Percentiles rank a stretch among this genome's conserved stretches.
These are phyloP conservation scores for Phaseolus lunatus DNA, from an alignment of 306 rosid species.

Conservation along the genomic window DNA sequence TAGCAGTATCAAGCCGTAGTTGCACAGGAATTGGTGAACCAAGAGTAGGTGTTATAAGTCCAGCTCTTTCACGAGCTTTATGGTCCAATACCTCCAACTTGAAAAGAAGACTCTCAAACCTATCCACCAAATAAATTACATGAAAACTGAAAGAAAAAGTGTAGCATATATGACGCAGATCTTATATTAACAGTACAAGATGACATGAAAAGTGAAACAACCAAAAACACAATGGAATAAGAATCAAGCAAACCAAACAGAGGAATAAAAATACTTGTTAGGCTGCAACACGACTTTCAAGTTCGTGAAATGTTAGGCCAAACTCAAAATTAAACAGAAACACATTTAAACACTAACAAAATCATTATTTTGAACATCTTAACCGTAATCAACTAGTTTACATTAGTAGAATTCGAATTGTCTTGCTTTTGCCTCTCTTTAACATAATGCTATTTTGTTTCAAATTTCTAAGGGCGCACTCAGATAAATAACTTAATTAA, in stretches of 20 bases:
- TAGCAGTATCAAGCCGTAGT: slow-evolving; percentile 79
- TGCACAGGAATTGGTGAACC: slow-evolving; percentile 85
- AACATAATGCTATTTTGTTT: too few species aligned
- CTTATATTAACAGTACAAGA: slow-evolving; percentile 22
- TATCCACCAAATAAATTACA: slow-evolving; percentile 50
- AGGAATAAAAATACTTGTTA: background rate
- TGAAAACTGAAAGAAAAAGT: slow-evolving; percentile 38
- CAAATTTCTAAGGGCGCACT: too few species aligned
- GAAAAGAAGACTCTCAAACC: slow-evolving; percentile 85
- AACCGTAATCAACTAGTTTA: slow-evolving; percentile 28
- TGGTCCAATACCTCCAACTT: slow-evolving; percentile 98
- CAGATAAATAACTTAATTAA: background rate
- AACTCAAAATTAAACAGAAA: background rate
- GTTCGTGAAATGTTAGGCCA: slow-evolving; percentile 14
- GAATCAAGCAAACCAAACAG: background rate
- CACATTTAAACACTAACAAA: slow-evolving; percentile 24
- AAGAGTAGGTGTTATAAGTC: slow-evolving; percentile 86
- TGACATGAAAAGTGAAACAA: slow-evolving; percentile 24
- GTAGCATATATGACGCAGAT: slow-evolving; percentile 20
- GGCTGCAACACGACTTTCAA: slow-evolving; percentile 31
- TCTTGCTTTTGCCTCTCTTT: too few species aligned
- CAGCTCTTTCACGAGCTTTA: slow-evolving; percentile 97
- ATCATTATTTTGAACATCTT: slow-evolving; percentile 20
- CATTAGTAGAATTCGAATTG: too few species aligned
- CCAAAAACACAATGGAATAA: slow-evolving; percentile 19